Evolutionary conservation across 306 rosid species (phyloP).

Genomic region (Alnus rubra): DNA sequence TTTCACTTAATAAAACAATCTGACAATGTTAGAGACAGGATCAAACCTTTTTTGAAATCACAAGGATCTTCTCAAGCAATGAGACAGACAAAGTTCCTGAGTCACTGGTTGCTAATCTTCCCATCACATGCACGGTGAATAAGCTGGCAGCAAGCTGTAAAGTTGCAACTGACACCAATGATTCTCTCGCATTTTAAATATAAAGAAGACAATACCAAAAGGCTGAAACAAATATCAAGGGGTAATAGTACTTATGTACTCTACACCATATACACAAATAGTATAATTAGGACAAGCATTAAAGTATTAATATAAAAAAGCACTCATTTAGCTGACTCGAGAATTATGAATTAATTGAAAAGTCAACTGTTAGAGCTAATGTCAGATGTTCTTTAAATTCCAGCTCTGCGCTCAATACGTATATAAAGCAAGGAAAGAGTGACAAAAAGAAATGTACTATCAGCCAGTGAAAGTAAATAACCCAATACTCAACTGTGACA

Average conservation of each 20-base stretch:
- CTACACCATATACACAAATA: background rate
- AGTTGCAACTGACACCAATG: conserved; percentile 9
- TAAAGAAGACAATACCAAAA: background rate
- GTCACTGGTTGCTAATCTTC: conserved; percentile 54
- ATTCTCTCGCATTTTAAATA: background rate
- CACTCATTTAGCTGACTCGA: background rate
- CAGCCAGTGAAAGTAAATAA: conserved; percentile 14
- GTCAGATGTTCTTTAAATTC: background rate
- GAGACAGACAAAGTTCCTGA: conserved; percentile 80
- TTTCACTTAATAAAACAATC: background rate
- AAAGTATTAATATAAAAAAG: background rate
- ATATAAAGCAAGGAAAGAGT: background rate
- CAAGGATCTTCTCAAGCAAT: conserved; percentile 66
- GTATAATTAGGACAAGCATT: background rate
- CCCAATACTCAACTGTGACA: background rate
- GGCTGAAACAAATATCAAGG: conserved; percentile 3
- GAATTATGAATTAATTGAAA: background rate
- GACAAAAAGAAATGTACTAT: conserved; percentile 7
- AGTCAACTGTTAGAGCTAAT: background rate
- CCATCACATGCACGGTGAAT: conserved; percentile 73
- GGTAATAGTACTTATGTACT: background rate
- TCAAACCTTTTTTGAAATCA: conserved; percentile 56
- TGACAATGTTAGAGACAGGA: background rate
- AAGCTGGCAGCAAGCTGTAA: conserved; percentile 79
- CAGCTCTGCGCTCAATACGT: background rate